These are phyloP conservation scores for Chimonanthus salicifolius DNA, from an alignment of 164 flowering plant genomes.

Conservation along the genomic window DNA sequence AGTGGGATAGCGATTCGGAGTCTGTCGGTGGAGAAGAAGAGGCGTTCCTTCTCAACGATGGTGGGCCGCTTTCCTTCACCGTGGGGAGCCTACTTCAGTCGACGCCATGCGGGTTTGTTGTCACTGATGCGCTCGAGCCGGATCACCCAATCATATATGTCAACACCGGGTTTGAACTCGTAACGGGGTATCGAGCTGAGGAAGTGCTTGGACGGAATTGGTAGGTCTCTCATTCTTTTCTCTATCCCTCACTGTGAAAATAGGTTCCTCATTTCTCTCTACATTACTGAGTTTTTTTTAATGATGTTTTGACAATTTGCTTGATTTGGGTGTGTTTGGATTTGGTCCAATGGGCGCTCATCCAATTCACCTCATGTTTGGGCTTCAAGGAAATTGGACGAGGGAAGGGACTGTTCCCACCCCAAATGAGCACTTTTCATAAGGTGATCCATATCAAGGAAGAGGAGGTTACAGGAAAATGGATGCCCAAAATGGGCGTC, in stretches of 20 bases:
- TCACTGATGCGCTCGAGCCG: constrained; percentile 73
- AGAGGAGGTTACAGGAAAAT: too few relatives aligned
- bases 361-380: too few relatives aligned
- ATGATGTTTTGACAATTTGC: neutral
- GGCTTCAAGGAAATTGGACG: too few relatives aligned
- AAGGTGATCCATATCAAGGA: too few relatives aligned
- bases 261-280: neutral
- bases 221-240: constrained; percentile 21
- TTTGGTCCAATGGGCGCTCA: too few relatives aligned
- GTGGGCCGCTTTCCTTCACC: constrained; percentile 16
- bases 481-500: too few relatives aligned
- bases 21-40: constrained; percentile 12
- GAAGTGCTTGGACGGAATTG: constrained; percentile 88
- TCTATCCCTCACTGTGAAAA: neutral
- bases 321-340: too few relatives aligned
- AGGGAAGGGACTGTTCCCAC: too few relatives aligned
- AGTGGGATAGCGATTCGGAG: constrained; percentile 21
- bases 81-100: constrained; percentile 30
- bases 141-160: constrained; percentile 83
- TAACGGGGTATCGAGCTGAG: constrained; percentile 77
- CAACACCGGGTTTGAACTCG: constrained; percentile 63
- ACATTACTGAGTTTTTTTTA: neutral
- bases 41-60: constrained; percentile 14
- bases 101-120: constrained; percentile 56
- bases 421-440: too few relatives aligned